phyloP scores from a whole-genome alignment of 768 basidiomycete species.

The Russula vinacea region DNA sequence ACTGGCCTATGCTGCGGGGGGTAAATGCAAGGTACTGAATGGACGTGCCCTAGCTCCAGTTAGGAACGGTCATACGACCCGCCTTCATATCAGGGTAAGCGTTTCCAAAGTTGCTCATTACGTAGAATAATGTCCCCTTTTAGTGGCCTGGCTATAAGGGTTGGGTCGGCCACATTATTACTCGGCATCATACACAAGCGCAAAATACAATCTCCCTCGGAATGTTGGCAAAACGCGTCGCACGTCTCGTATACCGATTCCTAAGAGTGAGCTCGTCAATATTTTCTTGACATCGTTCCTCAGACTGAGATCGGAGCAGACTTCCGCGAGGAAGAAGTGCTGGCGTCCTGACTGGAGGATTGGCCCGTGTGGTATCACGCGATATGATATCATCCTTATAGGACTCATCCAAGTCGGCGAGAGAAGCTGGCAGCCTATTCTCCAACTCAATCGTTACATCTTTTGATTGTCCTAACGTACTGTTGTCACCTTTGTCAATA shows the following conservation, averaged over 20 bases:
- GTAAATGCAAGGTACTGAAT: neutral
- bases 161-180: conserved; percentile 17
- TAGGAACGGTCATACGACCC: neutral
- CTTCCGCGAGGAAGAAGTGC: neutral
- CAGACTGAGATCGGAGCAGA: neutral
- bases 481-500: no score
- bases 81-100: conserved; percentile 14
- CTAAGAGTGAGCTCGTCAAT: conserved; percentile 9
- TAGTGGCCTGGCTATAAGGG: conserved; percentile 23
- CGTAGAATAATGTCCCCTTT: neutral
- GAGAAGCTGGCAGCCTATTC: no score
- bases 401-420: no score
- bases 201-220: conserved; percentile 12
- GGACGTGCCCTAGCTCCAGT: neutral
- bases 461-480: no score
- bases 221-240: conserved; percentile 7
- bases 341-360: conserved; percentile 7
- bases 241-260: conserved; percentile 11
- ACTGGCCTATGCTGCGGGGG: neutral
- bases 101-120: neutral
- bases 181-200: conserved; percentile 10
- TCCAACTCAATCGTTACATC: no score
- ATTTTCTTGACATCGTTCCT: neutral
- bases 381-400: no score
- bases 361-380: conserved; percentile 17